Percentiles rank a stretch among this genome's conserved stretches.
Conservation (phyloP, 352 stramenopile species). For the Phytophthora kernoviae region DNA sequence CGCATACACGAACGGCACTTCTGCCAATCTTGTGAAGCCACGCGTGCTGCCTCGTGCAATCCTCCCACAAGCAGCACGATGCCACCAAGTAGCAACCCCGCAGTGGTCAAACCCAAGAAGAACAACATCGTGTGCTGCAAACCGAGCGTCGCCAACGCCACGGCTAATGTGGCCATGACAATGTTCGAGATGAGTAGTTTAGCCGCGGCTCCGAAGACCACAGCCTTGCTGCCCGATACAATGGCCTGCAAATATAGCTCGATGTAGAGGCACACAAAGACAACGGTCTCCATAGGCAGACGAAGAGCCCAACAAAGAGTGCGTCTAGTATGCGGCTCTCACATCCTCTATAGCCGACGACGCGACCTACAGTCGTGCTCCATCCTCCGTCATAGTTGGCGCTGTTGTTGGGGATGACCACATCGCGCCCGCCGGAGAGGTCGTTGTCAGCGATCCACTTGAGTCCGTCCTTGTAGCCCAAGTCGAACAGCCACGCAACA, state of each 20-base stretch:
- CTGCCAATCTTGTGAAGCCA: slow-evolving; percentile 73
- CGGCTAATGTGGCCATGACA: slow-evolving; percentile 52
- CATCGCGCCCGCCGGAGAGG: slow-evolving; percentile 28
- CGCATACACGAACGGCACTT: slow-evolving; percentile 76
- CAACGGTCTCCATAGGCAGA: slow-evolving; percentile 82
- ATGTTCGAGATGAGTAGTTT: slow-evolving; percentile 74
- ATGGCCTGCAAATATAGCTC: slow-evolving; percentile 80
- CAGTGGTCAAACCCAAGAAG: slow-evolving; percentile 46
- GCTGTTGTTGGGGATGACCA: slow-evolving; percentile 63
- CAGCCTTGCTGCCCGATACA: slow-evolving; percentile 71
- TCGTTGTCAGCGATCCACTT: slow-evolving; percentile 65
- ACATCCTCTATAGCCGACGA: slow-evolving; percentile 71
- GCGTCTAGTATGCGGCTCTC: slow-evolving; percentile 76
- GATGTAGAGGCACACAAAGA: slow-evolving; percentile 81
- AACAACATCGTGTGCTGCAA: slow-evolving; percentile 69
- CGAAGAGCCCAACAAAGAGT: slow-evolving; percentile 74
- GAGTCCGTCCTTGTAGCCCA: slow-evolving; percentile 83
- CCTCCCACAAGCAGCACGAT: slow-evolving; percentile 68
- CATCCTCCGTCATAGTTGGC: slow-evolving; percentile 58
- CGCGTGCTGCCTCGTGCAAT: slow-evolving; percentile 54
- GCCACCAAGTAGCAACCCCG: slow-evolving; percentile 59
- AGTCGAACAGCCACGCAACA: slow-evolving; percentile 85
- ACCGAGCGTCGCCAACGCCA: slow-evolving; percentile 53
- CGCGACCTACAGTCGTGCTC: slow-evolving; percentile 76
- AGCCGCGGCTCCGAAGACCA: slow-evolving; percentile 63